Evolutionary conservation across 192 early-diverging fungal species (phyloP).

Genomic region (Gamsiella multidivaricata): DNA sequence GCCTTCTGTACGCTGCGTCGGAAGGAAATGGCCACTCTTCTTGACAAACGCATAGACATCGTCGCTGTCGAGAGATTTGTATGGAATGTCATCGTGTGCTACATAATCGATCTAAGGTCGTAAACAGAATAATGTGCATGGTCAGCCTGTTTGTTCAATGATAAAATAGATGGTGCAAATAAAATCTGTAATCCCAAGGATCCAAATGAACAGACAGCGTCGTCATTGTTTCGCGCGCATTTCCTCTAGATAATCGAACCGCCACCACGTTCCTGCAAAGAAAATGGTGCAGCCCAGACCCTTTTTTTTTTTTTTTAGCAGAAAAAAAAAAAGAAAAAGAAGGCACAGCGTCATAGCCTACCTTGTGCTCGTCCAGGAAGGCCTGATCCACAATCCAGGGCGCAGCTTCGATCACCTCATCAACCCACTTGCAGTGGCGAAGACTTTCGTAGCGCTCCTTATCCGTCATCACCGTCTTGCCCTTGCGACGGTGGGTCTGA

Average conservation of each 20-base stretch:
- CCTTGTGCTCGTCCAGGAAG: conserved; percentile 72
- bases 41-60: conserved; percentile 89
- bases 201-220: background rate
- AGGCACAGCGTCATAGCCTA: too few relatives aligned
- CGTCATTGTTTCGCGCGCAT: background rate
- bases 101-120: conserved; percentile 77
- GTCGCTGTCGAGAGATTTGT: conserved; percentile 72
- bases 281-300: too few relatives aligned
- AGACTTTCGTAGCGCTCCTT: conserved; percentile 78
- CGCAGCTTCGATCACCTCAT: conserved; percentile 77
- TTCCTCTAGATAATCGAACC: background rate
- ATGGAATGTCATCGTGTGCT: conserved; percentile 84
- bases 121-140: background rate
- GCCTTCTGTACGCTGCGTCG: conserved; percentile 82
- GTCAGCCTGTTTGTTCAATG: too few relatives aligned
- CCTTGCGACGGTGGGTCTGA: conserved; percentile 76
- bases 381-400: conserved; percentile 80
- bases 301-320: too few relatives aligned
- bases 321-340: too few relatives aligned
- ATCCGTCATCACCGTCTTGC: conserved; percentile 81
- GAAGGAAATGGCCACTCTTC: conserved; percentile 70
- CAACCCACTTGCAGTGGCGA: conserved; percentile 85
- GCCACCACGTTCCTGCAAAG: background rate
- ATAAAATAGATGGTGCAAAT: background rate
- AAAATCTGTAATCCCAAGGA: too few relatives aligned